Conservation (phyloP, 164 flowering plant species). For the Vitis amurensis region DNA sequence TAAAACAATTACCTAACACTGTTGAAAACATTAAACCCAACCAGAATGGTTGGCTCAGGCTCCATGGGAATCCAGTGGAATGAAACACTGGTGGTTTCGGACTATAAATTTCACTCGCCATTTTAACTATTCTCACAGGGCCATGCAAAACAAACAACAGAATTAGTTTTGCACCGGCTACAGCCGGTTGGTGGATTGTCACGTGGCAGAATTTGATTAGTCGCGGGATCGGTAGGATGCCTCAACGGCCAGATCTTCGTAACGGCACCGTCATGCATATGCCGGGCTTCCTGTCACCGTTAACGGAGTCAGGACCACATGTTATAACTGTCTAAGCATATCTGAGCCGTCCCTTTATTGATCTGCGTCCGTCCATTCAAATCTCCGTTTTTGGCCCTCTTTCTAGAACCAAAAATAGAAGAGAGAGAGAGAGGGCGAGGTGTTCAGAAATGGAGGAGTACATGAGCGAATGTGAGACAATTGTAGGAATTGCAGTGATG, state of each 20-base stretch:
- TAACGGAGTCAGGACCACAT: slow-evolving; percentile 26
- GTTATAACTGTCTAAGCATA: not conserved
- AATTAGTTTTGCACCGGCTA: no score
- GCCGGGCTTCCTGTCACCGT: slow-evolving; percentile 21
- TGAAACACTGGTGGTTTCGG: no score
- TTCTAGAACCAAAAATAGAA: not conserved
- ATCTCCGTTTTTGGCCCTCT: not conserved
- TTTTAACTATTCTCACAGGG: no score
- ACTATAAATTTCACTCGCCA: no score
- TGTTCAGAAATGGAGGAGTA: slow-evolving; percentile 22
- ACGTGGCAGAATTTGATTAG: no score
- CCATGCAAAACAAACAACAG: no score
- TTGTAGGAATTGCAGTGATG: slow-evolving; percentile 16
- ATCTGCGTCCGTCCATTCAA: slow-evolving; percentile 11
- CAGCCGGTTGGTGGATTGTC: no score
- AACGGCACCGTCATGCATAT: slow-evolving; percentile 31
- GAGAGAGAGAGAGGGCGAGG: not conserved
- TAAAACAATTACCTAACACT: no score
- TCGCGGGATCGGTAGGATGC: no score
- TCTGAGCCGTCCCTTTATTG: slow-evolving; percentile 12
- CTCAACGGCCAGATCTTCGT: slow-evolving; percentile 13
- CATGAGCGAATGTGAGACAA: slow-evolving; percentile 20
- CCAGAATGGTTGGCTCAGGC: no score
- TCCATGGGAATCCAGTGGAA: no score
- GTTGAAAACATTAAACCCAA: no score